Base-by-base conservation (phyloP, 179 eudicot species). In the Nepenthes alata region DNA sequence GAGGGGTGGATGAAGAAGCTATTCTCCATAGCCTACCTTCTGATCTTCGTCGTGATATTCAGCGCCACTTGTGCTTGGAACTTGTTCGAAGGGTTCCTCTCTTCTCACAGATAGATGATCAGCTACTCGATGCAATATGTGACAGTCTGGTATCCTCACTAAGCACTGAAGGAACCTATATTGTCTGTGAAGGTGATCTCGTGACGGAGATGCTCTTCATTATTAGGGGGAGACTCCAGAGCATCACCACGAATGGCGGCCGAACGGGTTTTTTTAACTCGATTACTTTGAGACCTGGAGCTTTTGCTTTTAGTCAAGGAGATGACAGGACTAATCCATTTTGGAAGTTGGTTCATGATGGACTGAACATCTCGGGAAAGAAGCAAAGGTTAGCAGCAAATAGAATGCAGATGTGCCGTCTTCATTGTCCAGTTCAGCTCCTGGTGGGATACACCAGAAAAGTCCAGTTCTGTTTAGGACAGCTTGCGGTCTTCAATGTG, bases 51-150 rank as follows among this genome's bases (percentile, higher is more conserved):
- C 87, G 98, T 53, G 98, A 91, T 67, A 91, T 91, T 58, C 96
- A 91, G 69, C 77, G 87, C 47, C 98, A 91, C 73, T 75, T 88
- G 58, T 91, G 95, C 85, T 75, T 91, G 79, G 98, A 88, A 83
- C 98, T 91, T 74, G 98, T 91, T 72, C 81, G 95, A 64, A 84
- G 98, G 62, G 98, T 91, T 53, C 98, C 98, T 14, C 86, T 91
- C 64, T 91, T 91, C 88, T 89, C 98, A 12, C 88, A 91, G 72
- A 91, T 91, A 96, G 96, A 93, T 67, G 85, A 85, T 71, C 96
- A 87, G 59, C 80, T 93, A 37, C 97, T 93, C 0, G 97, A 93
- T 39, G 97, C 98, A 0, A 93, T 93, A 56, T 93, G 98, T 15
- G 98, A 93, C 68, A 88, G 94, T 57, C 69, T 93, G 2, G 78